Base-by-base conservation (phyloP, 352 stramenopile genomes). In the Phytophthora brassicae region DNA sequence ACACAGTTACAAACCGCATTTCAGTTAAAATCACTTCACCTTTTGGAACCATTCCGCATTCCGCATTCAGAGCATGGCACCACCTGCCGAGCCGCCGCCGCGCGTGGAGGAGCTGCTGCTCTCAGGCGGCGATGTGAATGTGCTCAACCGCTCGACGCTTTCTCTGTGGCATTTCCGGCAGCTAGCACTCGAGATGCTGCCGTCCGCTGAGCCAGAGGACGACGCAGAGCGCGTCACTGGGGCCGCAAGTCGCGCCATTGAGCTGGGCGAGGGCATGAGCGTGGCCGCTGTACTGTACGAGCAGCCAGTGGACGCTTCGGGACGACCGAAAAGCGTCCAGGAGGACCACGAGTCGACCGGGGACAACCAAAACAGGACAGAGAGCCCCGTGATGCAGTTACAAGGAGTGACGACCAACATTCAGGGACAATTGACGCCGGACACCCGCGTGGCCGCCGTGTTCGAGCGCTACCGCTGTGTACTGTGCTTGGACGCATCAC, bases 81-180 rank as follows among this genome's bases (percentile, higher is more conserved):
- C 47, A 20, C 41, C 43, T n/a, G 14, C 35, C 3, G 13, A 44
- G 38, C 19, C 29, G 35, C 16, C 41, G 35, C 73, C 61, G 35
- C 64, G 58, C 41, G 66, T 90, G 45, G 66, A 85, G 50, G 70
- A 81, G 68, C 63, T 89, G 45, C 53, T 89, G 57, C 72, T 93
- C 33, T 65, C 60, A n/a, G 77, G 76, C 47, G 55, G 60, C 26
- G 82, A 94, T 66, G 66, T 94, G 42, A 77, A 60, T 31, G 78
- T 89, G 48, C 70, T 94, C 51, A 89, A 92, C 66, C 82, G 81
- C 48, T 74, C 81, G 67, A 84, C 77, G 42, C 69, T 94, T 12
- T 90, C 84, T 31, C 75, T 92, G 16, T 94, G 84, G 84, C 84
- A 94, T 66, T 88, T 90, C 60, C 73, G 82, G 48, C 79, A 92